These are phyloP conservation scores for Amaranthus tricolor DNA, from an alignment of 179 eudicot species.

Conservation along the genomic window DNA sequence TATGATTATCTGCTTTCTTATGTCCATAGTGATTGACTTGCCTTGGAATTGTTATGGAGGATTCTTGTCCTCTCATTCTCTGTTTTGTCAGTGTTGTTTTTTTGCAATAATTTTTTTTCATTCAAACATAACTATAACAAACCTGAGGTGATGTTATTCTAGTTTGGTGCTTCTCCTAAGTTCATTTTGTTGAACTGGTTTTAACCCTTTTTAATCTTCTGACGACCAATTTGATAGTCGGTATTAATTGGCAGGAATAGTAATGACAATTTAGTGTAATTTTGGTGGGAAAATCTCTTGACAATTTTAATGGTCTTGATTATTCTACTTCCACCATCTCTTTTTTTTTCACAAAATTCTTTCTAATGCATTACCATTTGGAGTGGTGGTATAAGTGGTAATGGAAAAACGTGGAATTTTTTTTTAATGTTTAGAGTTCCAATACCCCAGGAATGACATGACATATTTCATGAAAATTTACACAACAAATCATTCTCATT, in stretches of 20 bases:
- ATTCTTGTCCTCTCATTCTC: neutral
- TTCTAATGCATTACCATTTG: no score
- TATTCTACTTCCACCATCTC: neutral
- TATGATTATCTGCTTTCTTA: neutral
- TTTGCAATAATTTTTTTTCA: neutral
- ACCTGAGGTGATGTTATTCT: neutral
- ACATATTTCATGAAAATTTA: no score
- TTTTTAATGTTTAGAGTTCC: no score
- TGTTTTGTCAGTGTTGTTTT: neutral
- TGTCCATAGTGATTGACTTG: neutral
- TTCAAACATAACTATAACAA: neutral
- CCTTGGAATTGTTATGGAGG: neutral
- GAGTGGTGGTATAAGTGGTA: no score
- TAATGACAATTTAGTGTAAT: no score
- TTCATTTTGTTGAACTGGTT: neutral
- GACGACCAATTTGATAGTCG: neutral
- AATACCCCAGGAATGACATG: no score
- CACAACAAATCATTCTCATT: no score
- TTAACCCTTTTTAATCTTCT: neutral
- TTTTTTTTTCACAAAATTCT: neutral
- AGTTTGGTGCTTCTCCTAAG: neutral
- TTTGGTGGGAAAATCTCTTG: no score
- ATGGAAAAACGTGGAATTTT: no score
- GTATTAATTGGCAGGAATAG: no score
- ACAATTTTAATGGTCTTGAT: no score